These are phyloP conservation scores for Calonectria hongkongensis DNA, from an alignment of 2,329 filamentous ascomycete genomes.

Conservation along the genomic window DNA sequence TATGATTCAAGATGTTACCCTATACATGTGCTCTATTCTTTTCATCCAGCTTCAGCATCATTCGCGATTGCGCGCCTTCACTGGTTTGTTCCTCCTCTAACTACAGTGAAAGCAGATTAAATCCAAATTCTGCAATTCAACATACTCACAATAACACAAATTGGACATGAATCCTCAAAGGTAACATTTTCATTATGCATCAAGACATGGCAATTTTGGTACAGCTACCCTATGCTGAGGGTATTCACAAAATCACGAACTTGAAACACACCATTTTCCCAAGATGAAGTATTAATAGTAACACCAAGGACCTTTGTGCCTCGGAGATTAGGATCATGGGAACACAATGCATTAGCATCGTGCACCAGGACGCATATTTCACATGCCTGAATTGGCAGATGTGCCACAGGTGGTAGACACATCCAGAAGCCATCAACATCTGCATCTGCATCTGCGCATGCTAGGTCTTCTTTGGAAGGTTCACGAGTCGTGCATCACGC, in stretches of 20 bases:
- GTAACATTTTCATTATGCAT: background rate
- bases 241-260: background rate
- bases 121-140: too few relatives aligned
- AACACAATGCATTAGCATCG: background rate
- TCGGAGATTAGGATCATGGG: background rate
- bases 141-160: background rate
- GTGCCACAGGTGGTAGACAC: background rate
- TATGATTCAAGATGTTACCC: too few relatives aligned
- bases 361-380: background rate
- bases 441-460: background rate
- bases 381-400: background rate
- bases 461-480: background rate
- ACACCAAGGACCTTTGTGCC: background rate
- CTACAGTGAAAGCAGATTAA: too few relatives aligned
- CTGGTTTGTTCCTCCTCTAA: too few relatives aligned
- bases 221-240: background rate
- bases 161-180: background rate
- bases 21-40: too few relatives aligned
- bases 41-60: too few relatives aligned
- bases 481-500: slow-evolving; percentile 14
- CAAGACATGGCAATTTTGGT: background rate
- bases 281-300: background rate
- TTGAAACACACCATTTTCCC: background rate
- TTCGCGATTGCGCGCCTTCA: too few relatives aligned
- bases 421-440: background rate